Percentiles rank a stretch among this genome's conserved stretches.
Conservation (phyloP, 257 asterid species). For the Nicotiana tabacum region DNA sequence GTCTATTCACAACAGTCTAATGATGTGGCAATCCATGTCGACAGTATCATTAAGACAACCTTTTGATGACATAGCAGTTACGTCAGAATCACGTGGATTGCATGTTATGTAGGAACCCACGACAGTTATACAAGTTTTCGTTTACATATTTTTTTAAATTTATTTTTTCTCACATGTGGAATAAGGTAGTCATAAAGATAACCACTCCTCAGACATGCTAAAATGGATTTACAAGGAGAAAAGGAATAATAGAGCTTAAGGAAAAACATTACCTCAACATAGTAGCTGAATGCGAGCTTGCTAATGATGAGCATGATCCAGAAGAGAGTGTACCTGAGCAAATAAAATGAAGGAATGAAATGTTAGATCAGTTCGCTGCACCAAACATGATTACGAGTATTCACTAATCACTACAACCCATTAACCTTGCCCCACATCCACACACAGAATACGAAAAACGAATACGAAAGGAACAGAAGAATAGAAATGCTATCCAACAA, state of each 20-base stretch:
- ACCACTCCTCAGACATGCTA: not conserved
- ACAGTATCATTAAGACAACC: not conserved
- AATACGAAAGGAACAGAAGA: not conserved
- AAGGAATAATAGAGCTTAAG: not conserved
- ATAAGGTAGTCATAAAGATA: not conserved
- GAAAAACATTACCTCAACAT: slow-evolving; percentile 71
- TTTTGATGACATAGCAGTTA: not conserved
- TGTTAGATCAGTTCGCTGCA: not conserved
- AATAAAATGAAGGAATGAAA: slow-evolving; percentile 6
- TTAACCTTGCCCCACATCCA: not conserved
- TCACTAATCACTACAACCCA: not conserved
- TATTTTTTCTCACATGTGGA: not conserved
- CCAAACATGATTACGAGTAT: not conserved
- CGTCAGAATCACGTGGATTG: not conserved
- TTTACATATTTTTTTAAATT: not conserved
- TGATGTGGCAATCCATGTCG: not conserved
- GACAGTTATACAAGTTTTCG: not conserved
- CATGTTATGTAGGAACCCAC: not conserved
- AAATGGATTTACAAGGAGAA: not conserved
- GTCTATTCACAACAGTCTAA: not conserved
- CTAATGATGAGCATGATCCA: slow-evolving; percentile 86
- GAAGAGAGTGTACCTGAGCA: slow-evolving; percentile 78
- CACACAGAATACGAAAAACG: not conserved
- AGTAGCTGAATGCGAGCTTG: slow-evolving; percentile 98
- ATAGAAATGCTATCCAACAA: not conserved